Evolutionary conservation across 2,329 filamentous ascomycete species (phyloP), one percentile per base, ranked within the genome.

Genomic region (Exophiala sp.): DNA sequence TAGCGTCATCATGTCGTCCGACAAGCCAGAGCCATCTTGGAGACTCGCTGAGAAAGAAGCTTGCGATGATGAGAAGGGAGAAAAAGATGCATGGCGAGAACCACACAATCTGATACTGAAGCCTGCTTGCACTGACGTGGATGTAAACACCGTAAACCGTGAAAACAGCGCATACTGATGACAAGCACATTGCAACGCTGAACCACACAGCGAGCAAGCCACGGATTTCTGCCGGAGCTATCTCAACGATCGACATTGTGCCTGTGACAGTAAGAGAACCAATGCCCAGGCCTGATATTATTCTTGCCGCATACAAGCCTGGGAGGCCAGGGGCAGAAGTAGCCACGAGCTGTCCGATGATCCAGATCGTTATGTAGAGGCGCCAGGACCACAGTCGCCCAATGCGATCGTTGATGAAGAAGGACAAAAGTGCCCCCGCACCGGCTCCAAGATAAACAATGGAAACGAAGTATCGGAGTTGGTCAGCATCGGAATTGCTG

Each of bases 381-480:
- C 72, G 67, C 5, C 65, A 65, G 1, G 72, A 71, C 71, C 72
- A 74, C 18, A 70, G 61, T 1, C 72, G 68, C 1, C 73, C 72
- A 18, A 74, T 65, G 5, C 66, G 63, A 53, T 75, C 70, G 60
- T 73, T 72, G 58, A 73, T 53, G 59, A 73, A 71, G 62, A 71
- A 74, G 4, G 69, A 69, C 3, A 69, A 49, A 11, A 49, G 62
- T 1, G 69, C 65, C 1, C 69, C 69, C 3, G 65, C 55, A 35
- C 61, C 67, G 35, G 54, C 59, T 2, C 67, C 67, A 35, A 74
- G 59, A 50, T 72, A 68, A 16, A 69, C 64, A 29, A 73, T 55
- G 3, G 71, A 73, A 38, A 75, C 64, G 54, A 71, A 72, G 47
- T 71, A 69, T n/a, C 50, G 57, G 21, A 70, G 68, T 11, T 64